These are phyloP conservation scores for Vickermania spadyakhi DNA, from an alignment of 208 protist species.

Conservation along the genomic window DNA sequence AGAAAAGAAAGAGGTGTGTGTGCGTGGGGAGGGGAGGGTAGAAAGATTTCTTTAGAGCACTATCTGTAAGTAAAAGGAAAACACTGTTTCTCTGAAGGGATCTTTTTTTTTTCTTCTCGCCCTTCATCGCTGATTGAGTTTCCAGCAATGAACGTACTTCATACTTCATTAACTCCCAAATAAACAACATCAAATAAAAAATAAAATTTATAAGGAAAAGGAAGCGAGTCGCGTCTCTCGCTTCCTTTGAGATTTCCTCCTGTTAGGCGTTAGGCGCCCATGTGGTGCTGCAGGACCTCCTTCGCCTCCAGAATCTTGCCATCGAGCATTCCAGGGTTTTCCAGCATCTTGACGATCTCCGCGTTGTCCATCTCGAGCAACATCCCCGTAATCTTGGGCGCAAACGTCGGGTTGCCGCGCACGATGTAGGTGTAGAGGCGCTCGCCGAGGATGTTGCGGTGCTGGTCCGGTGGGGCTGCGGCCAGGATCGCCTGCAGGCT, in stretches of 20 bases:
- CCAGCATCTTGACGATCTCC: slow-evolving; percentile 94
- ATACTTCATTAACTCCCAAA: background rate
- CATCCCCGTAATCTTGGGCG: slow-evolving; percentile 99
- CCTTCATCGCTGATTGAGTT: too few relatives aligned
- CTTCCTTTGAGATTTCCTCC: too few relatives aligned
- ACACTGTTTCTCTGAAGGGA: too few relatives aligned
- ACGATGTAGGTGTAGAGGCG: slow-evolving; percentile 95
- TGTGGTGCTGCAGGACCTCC: slow-evolving; percentile 91
- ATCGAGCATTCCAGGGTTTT: slow-evolving; percentile 81
- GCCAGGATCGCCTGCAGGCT: slow-evolving; percentile 62
- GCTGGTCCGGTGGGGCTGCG: slow-evolving; percentile 68
- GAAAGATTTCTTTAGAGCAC: too few relatives aligned
- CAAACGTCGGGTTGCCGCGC: slow-evolving; percentile 67
- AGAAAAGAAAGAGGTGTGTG: too few relatives aligned
- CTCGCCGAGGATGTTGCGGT: slow-evolving; percentile 96
- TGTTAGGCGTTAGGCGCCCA: slow-evolving; percentile 64
- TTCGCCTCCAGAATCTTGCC: slow-evolving; percentile 96
- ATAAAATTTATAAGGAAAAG: slow-evolving; percentile 3
- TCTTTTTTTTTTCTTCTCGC: too few relatives aligned
- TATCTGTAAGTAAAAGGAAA: too few relatives aligned
- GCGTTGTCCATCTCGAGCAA: slow-evolving; percentile 96
- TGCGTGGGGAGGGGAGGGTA: too few relatives aligned
- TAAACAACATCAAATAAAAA: slow-evolving; percentile 8
- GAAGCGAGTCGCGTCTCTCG: too few relatives aligned
- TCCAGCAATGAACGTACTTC: too few relatives aligned